Conservation (phyloP, 345 rosid species). For the Salix udensis region DNA sequence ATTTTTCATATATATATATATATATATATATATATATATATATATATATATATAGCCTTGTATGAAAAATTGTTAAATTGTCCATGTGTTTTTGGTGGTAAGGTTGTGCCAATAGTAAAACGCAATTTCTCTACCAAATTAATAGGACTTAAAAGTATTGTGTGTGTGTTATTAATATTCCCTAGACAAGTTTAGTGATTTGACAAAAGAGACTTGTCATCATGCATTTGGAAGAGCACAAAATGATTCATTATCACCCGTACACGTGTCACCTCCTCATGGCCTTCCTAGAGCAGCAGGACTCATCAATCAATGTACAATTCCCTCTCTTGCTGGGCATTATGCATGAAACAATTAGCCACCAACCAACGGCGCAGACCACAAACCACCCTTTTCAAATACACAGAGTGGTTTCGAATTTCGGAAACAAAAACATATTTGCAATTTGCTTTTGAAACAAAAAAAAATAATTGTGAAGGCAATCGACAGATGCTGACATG, state of each 20-base stretch:
- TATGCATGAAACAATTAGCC: not conserved
- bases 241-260: not conserved
- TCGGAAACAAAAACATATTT: not conserved
- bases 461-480: not conserved
- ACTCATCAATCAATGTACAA: not conserved
- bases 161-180: not conserved
- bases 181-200: not conserved
- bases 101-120: no score
- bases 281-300: not conserved
- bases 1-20: no score
- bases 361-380: conserved; percentile 34
- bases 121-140: no score
- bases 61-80: no score
- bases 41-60: no score
- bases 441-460: no score
- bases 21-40: no score
- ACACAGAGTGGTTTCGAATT: conserved; percentile 24
- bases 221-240: conserved; percentile 30
- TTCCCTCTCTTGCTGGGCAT: not conserved
- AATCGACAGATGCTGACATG: not conserved
- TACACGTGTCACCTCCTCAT: conserved; percentile 17
- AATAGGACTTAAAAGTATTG: no score
- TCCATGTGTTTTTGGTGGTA: no score
- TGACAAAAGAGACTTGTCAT: conserved; percentile 39
- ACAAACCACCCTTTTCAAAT: conserved; percentile 16